phyloP scores from a whole-genome alignment of 2,329 filamentous ascomycete genomes.

The Calycina herbarum region DNA sequence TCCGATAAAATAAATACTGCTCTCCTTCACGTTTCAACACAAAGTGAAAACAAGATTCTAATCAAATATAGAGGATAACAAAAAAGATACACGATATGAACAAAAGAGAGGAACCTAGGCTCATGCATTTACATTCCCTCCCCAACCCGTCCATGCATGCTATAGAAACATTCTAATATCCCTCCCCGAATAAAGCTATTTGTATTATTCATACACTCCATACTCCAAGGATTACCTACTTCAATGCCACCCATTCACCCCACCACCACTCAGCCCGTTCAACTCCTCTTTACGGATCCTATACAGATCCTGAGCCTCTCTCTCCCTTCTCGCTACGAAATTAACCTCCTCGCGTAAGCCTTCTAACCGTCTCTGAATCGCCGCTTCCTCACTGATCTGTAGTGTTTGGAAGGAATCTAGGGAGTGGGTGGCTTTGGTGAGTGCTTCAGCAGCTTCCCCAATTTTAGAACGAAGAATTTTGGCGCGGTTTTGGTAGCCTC shows the following conservation, averaged over 20 bases:
- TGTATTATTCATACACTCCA: slow-evolving; percentile 1
- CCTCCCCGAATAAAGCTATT: background rate
- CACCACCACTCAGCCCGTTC: slow-evolving; percentile 51
- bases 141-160: background rate
- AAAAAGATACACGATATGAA: background rate
- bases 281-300: slow-evolving; percentile 76
- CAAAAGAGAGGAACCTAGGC: background rate
- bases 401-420: slow-evolving; percentile 74
- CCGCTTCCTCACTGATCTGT: slow-evolving; percentile 76
- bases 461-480: slow-evolving; percentile 81
- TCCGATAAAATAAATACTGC: background rate
- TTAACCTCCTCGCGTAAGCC: slow-evolving; percentile 78
- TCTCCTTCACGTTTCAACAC: no score
- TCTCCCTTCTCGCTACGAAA: slow-evolving; percentile 76
- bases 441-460: slow-evolving; percentile 67
- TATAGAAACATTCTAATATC: background rate
- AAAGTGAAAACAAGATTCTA: no score
- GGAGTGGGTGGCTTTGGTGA: slow-evolving; percentile 71
- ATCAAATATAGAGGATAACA: background rate
- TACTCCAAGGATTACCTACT: background rate
- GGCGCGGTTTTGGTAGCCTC: slow-evolving; percentile 85
- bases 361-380: slow-evolving; percentile 70
- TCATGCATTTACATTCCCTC: background rate
- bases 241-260: slow-evolving; percentile 30
- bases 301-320: slow-evolving; percentile 89